phyloP scores from a whole-genome alignment of 208 protist species.

The Leptomonas pyrrhocoris region DNA sequence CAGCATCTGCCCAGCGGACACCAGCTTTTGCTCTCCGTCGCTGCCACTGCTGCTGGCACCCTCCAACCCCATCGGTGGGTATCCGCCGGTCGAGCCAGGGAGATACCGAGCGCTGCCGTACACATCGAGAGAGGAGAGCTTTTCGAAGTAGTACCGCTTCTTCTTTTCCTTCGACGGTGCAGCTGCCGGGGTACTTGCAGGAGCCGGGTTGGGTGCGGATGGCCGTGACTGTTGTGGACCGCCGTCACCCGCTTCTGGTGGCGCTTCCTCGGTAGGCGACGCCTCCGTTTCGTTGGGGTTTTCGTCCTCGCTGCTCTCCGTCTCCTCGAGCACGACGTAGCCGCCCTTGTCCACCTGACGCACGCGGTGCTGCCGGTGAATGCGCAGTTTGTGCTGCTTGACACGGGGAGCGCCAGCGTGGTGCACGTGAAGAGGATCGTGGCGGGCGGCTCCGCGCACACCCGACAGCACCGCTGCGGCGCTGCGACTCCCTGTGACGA shows the following conservation, averaged over 20 bases:
- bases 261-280: no score
- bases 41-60: background rate
- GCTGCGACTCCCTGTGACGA: no score
- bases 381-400: slow-evolving; percentile 12
- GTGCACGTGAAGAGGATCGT: background rate
- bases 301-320: slow-evolving; percentile 4
- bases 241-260: no score
- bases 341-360: slow-evolving; percentile 21
- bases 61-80: background rate
- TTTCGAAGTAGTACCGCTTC: slow-evolving; percentile 27
- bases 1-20: background rate
- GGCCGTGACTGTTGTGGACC: no score
- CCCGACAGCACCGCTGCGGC: background rate
- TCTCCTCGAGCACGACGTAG: slow-evolving; percentile 26
- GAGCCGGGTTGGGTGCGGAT: background rate
- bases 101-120: slow-evolving; percentile 25
- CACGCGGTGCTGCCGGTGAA: slow-evolving; percentile 4
- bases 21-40: background rate
- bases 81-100: background rate
- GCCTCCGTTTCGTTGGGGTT: background rate
- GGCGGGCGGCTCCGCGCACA: background rate
- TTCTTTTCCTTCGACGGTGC: slow-evolving; percentile 10
- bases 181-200: background rate
- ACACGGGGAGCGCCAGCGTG: background rate
- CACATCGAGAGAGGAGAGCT: slow-evolving; percentile 29